Percentiles rank a stretch among this genome's conserved stretches.
These are phyloP conservation scores for Albugo candida DNA, from an alignment of 352 stramenopile genomes.

Conservation along the genomic window DNA sequence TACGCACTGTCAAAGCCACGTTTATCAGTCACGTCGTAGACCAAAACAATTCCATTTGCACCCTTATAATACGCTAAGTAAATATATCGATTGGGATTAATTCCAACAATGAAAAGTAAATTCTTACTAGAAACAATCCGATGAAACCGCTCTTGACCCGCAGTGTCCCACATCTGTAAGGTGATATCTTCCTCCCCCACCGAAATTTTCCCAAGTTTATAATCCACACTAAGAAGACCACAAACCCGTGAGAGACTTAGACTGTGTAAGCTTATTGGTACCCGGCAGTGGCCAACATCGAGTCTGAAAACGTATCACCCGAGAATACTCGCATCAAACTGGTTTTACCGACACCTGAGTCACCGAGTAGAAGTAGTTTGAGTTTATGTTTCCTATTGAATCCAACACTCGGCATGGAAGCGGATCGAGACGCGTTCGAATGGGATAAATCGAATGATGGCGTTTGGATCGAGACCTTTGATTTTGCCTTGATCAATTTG, in stretches of 20 bases:
- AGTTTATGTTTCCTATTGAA: conserved; percentile 27
- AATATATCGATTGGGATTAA: background rate
- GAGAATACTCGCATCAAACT: conserved; percentile 87
- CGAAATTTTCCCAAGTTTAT: conserved; percentile 80
- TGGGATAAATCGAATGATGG: no score
- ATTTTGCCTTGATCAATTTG: no score
- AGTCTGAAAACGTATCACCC: conserved; percentile 80
- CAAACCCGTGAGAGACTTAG: no score
- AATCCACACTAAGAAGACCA: conserved; percentile 59
- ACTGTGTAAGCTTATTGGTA: conserved; percentile 9
- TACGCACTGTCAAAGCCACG: conserved; percentile 51
- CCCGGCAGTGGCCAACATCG: conserved; percentile 79
- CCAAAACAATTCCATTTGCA: conserved; percentile 41
- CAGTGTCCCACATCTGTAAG: conserved; percentile 88
- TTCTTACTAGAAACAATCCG: conserved; percentile 83
- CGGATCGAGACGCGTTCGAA: no score
- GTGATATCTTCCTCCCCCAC: conserved; percentile 54
- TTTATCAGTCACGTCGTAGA: conserved; percentile 55
- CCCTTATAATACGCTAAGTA: conserved; percentile 70
- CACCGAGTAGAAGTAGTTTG: conserved; percentile 73
- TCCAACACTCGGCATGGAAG: no score
- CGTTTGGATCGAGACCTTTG: no score
- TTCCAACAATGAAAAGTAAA: background rate
- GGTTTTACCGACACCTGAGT: conserved; percentile 81
- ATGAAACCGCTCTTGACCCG: conserved; percentile 83